Conservation (phyloP, 176 grass and related monocot genomes). For the Carex kokanica region DNA sequence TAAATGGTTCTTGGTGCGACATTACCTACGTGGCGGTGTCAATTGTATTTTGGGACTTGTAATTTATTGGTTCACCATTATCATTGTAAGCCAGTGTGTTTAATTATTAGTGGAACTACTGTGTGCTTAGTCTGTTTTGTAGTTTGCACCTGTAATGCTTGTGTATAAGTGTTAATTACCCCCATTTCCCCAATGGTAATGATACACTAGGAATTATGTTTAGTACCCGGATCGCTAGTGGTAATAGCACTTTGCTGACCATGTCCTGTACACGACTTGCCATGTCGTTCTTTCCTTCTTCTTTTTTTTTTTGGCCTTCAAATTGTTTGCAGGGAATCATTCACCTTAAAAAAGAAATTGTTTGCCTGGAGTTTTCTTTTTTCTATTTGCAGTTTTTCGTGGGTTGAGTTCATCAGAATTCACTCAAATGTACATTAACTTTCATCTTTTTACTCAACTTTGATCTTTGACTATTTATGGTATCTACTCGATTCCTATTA, state of each 20-base stretch:
- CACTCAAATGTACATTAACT: not conserved
- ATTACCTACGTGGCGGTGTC: not conserved
- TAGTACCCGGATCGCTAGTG: not conserved
- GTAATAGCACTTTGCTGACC: not conserved
- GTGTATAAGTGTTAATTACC: not conserved
- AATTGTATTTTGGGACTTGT: constrained; percentile 17
- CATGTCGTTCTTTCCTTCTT: not conserved
- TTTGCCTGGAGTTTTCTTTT: too few relatives aligned
- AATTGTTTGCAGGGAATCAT: not conserved
- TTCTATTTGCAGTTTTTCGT: not conserved
- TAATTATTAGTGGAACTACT: constrained; percentile 11
- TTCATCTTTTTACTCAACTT: not conserved
- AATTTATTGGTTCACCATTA: not conserved
- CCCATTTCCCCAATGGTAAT: not conserved
- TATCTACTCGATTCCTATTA: not conserved
- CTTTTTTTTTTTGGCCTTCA: too few relatives aligned
- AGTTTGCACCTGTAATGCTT: not conserved
- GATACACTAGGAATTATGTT: not conserved
- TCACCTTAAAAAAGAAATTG: not conserved
- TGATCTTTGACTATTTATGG: not conserved
- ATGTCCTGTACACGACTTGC: not conserved
- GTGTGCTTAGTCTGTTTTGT: not conserved
- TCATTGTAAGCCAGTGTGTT: constrained; percentile 1
- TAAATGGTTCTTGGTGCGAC: constrained; percentile 3
- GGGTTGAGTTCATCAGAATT: not conserved